Evolutionary conservation across 495 filamentous ascomycete species (phyloP).

Genomic region (Xylaria telfairii): DNA sequence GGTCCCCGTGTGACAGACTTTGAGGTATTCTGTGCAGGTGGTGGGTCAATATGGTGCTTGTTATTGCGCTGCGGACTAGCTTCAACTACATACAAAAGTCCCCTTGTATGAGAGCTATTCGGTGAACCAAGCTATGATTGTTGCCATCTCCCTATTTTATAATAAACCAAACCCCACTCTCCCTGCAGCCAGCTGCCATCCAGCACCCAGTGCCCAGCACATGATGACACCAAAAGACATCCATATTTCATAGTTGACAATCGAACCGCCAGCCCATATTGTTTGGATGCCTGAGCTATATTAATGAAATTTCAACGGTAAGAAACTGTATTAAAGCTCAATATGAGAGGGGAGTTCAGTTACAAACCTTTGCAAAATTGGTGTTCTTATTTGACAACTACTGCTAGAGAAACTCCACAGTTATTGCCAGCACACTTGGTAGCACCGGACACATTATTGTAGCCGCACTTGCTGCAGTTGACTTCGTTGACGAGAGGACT

Average conservation of each 20-base stretch:
- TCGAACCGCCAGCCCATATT: not conserved
- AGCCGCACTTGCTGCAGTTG: conserved; percentile 18
- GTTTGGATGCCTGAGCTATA: conserved; percentile 2
- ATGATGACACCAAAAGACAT: conserved; percentile 3
- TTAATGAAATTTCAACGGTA: not conserved
- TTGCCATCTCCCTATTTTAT: conserved; percentile 13
- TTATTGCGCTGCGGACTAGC: conserved; percentile 11
- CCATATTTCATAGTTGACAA: conserved; percentile 8
- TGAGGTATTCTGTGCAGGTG: conserved; percentile 12
- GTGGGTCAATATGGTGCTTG: conserved; percentile 13
- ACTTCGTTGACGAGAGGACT: conserved; percentile 16
- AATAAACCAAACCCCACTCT: conserved; percentile 11
- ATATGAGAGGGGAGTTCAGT: conserved; percentile 4
- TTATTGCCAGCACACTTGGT: conserved; percentile 10
- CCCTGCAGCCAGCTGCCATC: conserved; percentile 4
- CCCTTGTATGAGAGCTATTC: conserved; percentile 2
- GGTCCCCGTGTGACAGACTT: too few relatives aligned
- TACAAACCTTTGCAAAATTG: conserved; percentile 10
- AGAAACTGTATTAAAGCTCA: conserved; percentile 9
- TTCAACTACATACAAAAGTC: conserved; percentile 9
- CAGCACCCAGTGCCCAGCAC: not conserved
- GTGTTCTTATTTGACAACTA: not conserved
- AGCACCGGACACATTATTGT: conserved; percentile 20
- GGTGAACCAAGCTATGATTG: conserved; percentile 15
- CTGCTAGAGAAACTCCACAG: not conserved